Conservation (phyloP, 148 eudicot genomes). For the Chenopodium suecicum region DNA sequence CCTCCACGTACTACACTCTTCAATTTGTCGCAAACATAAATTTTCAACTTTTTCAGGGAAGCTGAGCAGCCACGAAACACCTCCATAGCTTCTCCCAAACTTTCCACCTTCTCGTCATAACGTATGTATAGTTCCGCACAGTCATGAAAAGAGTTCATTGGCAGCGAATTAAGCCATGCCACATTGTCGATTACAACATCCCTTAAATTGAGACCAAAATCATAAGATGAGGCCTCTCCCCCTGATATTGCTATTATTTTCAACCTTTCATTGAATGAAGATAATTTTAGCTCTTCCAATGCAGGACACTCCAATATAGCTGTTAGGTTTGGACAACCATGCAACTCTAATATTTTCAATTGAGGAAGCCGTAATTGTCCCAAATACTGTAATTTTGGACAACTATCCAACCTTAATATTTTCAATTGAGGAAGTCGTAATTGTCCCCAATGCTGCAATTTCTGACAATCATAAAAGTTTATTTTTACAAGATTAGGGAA, state of each 20-base stretch:
- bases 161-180: no score
- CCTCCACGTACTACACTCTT: slow-evolving; percentile 14
- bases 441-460: no score
- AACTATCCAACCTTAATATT: no score
- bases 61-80: background rate
- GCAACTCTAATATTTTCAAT: background rate
- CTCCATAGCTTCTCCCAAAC: background rate
- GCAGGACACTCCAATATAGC: no score
- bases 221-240: background rate
- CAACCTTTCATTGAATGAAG: no score
- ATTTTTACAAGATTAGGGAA: no score
- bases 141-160: no score
- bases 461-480: fast-evolving
- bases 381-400: no score
- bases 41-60: background rate
- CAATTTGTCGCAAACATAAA: background rate
- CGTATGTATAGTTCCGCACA: no score
- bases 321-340: background rate
- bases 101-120: background rate
- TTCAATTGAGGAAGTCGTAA: background rate
- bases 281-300: no score
- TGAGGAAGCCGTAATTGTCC: background rate
- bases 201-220: background rate
- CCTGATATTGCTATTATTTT: no score
- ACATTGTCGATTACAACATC: fast-evolving